A percentile compares a stretch with the other conserved stretches of the same genome.
Conservation (phyloP, 306 rosid species). For the Quercus glauca region DNA sequence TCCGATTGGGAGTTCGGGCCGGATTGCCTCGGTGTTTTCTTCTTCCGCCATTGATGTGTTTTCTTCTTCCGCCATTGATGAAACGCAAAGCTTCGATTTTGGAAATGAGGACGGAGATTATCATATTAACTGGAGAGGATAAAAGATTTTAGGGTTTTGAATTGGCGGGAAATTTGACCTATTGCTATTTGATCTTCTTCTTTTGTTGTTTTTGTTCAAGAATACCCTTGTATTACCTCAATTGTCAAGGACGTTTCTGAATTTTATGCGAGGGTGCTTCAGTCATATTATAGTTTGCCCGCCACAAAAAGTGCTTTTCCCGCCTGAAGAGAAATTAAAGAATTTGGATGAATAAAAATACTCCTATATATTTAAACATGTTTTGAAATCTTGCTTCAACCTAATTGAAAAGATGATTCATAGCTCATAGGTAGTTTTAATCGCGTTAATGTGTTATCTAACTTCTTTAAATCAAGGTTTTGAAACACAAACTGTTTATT, state of each 20-base stretch:
- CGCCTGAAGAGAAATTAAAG: not conserved
- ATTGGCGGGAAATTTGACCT: conserved; percentile 40
- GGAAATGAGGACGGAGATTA: too few relatives aligned
- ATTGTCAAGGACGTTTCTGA: not conserved
- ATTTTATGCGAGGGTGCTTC: not conserved
- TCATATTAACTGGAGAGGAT: not conserved
- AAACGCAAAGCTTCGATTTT: not conserved
- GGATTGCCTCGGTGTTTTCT: conserved; percentile 17
- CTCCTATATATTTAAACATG: too few relatives aligned
- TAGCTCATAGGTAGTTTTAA: too few relatives aligned
- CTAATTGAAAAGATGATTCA: too few relatives aligned
- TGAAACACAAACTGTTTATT: too few relatives aligned
- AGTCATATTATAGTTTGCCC: not conserved
- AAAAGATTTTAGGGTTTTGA: conserved; percentile 23
- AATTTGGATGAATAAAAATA: not conserved
- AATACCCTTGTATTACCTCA: not conserved
- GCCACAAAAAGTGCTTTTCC: not conserved
- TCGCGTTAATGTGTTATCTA: too few relatives aligned
- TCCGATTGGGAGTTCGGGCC: conserved; percentile 56
- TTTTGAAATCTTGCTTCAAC: too few relatives aligned
- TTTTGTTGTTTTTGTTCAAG: not conserved
- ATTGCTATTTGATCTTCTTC: too few relatives aligned
- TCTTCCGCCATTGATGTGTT: conserved; percentile 40
- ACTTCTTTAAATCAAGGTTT: too few relatives aligned
- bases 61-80: conserved; percentile 43